A percentile compares a stretch with the other conserved stretches of the same genome.
These are phyloP conservation scores for Diplodia sapinea DNA, from an alignment of 2,329 filamentous ascomycete species.

Conservation along the genomic window DNA sequence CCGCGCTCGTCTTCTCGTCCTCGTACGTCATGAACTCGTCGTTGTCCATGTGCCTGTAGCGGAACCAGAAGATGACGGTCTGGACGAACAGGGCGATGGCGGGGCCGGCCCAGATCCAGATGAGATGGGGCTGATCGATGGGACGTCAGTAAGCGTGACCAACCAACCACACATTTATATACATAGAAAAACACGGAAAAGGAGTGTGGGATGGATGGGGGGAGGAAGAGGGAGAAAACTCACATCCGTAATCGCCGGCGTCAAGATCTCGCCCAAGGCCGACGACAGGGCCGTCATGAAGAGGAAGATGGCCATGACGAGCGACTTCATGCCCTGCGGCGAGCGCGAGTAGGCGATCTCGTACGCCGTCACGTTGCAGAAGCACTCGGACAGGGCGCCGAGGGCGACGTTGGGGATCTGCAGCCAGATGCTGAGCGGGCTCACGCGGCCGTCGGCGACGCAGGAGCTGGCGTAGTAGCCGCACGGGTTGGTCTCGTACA, in stretches of 20 bases:
- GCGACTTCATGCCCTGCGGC: constrained; percentile 51
- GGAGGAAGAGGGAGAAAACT: neutral
- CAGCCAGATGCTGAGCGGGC: constrained; percentile 53
- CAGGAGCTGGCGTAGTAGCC: constrained; percentile 50
- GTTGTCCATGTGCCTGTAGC: constrained; percentile 55
- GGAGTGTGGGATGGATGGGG: neutral
- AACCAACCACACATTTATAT: no score
- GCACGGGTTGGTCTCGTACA: constrained; percentile 56
- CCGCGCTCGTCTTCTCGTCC: neutral
- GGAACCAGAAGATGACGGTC: constrained; percentile 56
- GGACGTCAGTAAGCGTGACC: neutral
- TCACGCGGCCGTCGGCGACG: constrained; percentile 42
- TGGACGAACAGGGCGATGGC: constrained; percentile 57
- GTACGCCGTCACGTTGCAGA: constrained; percentile 54
- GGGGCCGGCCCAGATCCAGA: constrained; percentile 53
- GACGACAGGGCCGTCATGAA: constrained; percentile 40
- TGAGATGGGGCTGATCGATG: constrained; percentile 17
- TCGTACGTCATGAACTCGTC: constrained; percentile 52
- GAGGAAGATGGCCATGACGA: constrained; percentile 52
- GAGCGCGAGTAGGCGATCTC: constrained; percentile 53
- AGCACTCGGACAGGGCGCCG: constrained; percentile 48
- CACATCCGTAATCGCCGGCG: constrained; percentile 26
- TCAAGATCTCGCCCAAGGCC: constrained; percentile 24
- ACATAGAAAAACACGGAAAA: neutral
- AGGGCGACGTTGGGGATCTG: constrained; percentile 50